Percentiles rank a stretch among this genome's conserved stretches.
phyloP scores from a whole-genome alignment of 2,329 filamentous ascomycete genomes.

The Calonectria henricotiae region DNA sequence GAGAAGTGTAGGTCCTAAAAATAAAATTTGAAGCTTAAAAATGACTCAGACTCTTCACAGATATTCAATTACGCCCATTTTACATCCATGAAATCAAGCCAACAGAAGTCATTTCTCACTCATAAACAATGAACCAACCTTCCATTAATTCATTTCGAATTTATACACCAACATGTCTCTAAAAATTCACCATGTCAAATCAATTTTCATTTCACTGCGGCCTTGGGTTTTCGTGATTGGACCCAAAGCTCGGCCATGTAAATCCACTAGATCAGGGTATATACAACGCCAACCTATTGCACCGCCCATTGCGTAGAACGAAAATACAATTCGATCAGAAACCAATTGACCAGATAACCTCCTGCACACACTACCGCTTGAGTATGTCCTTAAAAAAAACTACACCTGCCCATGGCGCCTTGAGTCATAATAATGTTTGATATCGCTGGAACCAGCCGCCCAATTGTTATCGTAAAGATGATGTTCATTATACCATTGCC shows the following conservation, averaged over 20 bases:
- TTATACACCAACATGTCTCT: background rate
- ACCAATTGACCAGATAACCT: constrained; percentile 8
- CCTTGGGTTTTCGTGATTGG: background rate
- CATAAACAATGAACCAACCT: no score
- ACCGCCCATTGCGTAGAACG: constrained; percentile 28
- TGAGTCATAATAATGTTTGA: constrained; percentile 29
- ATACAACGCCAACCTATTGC: constrained; percentile 43
- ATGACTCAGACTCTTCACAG: no score
- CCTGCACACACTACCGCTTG: background rate
- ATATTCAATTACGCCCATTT: no score
- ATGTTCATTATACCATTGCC: background rate
- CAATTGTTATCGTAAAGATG: constrained; percentile 31
- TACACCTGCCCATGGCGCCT: constrained; percentile 23
- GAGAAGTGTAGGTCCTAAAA: no score
- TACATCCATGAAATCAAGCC: no score
- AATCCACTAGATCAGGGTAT: constrained; percentile 44
- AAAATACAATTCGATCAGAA: constrained; percentile 35
- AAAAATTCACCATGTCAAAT: background rate
- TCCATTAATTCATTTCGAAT: no score
- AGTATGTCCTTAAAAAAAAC: constrained; percentile 16
- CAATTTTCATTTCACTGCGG: constrained; percentile 1
- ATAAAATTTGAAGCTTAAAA: no score
- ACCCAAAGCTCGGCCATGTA: constrained; percentile 24
- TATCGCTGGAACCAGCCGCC: background rate
- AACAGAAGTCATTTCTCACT: no score